These are phyloP conservation scores for Colletotrichum orbiculare DNA, from an alignment of 2,329 filamentous ascomycete genomes.

Conservation along the genomic window DNA sequence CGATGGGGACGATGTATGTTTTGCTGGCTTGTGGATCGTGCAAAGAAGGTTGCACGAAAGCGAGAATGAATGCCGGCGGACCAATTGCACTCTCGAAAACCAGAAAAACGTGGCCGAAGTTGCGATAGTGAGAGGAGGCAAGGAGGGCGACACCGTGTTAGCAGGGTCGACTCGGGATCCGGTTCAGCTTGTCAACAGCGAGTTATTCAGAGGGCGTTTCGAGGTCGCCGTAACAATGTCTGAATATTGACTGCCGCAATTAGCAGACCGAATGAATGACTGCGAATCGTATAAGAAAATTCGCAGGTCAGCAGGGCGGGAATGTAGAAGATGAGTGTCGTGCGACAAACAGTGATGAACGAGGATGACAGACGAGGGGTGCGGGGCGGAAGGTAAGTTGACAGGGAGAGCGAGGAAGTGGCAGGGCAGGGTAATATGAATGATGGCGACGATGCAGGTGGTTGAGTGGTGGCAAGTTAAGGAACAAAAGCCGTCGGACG, in stretches of 20 bases:
- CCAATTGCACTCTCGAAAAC: constrained; percentile 26
- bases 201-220: constrained; percentile 15
- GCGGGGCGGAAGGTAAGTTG: constrained; percentile 36
- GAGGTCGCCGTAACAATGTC: constrained; percentile 15
- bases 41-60: constrained; percentile 27
- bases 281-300: neutral
- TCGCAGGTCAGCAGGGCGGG: constrained; percentile 25
- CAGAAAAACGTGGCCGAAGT: neutral
- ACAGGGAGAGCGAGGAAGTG: constrained; percentile 35
- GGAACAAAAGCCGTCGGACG: constrained; percentile 23
- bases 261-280: constrained; percentile 20
- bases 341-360: constrained; percentile 35
- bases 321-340: constrained; percentile 28
- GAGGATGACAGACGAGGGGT: constrained; percentile 37
- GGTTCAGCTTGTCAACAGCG: constrained; percentile 7
- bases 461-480: constrained; percentile 34
- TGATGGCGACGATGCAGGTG: constrained; percentile 37
- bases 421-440: constrained; percentile 37
- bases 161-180: constrained; percentile 23
- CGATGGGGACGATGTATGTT: constrained; percentile 37
- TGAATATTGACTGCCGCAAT: constrained; percentile 15
- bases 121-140: constrained; percentile 12
- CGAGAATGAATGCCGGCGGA: constrained; percentile 7
- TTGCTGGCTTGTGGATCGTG: constrained; percentile 13
- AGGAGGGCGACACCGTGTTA: constrained; percentile 21